Evolutionary conservation across 768 basidiomycete species (phyloP).

Genomic region (Amanita brunnescens): DNA sequence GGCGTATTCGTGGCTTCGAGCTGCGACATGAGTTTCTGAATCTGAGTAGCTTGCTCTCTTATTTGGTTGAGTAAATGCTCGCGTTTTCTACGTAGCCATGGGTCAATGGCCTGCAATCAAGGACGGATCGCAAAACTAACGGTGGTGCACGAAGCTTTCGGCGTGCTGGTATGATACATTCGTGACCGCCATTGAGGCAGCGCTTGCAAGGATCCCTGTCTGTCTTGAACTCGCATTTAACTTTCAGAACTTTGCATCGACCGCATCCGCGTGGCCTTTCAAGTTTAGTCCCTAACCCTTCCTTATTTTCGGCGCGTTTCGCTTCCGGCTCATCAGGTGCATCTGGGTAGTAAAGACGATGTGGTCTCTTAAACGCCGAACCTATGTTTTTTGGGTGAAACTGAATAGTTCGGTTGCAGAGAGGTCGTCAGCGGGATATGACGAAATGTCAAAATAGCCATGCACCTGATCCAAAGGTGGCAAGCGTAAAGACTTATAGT

Average conservation of each 20-base stretch:
- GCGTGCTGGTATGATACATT: constrained; percentile 76
- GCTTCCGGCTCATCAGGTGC: constrained; percentile 29
- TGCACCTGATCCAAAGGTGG: neutral
- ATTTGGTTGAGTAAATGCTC: constrained; percentile 74
- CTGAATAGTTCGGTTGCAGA: neutral
- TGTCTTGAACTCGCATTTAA: constrained; percentile 68
- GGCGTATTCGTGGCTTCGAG: constrained; percentile 45
- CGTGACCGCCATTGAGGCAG: constrained; percentile 60
- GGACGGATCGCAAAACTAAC: constrained; percentile 32
- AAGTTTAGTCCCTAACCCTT: constrained; percentile 32
- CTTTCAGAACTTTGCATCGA: constrained; percentile 61
- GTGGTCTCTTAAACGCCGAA: constrained; percentile 29
- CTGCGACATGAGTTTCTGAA: constrained; percentile 61
- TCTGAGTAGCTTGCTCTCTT: constrained; percentile 63
- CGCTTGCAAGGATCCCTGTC: constrained; percentile 71
- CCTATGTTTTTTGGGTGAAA: neutral
- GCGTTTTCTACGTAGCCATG: constrained; percentile 49
- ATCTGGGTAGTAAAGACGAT: constrained; percentile 19
- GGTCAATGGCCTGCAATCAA: neutral
- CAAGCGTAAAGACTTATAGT: neutral
- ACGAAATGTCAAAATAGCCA: neutral
- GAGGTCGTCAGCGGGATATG: neutral
- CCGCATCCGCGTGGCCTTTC: constrained; percentile 52
- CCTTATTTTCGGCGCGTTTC: constrained; percentile 25
- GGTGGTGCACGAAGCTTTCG: constrained; percentile 75